Conservation (phyloP, 306 rosid species). For the Vigna nakashimae region DNA sequence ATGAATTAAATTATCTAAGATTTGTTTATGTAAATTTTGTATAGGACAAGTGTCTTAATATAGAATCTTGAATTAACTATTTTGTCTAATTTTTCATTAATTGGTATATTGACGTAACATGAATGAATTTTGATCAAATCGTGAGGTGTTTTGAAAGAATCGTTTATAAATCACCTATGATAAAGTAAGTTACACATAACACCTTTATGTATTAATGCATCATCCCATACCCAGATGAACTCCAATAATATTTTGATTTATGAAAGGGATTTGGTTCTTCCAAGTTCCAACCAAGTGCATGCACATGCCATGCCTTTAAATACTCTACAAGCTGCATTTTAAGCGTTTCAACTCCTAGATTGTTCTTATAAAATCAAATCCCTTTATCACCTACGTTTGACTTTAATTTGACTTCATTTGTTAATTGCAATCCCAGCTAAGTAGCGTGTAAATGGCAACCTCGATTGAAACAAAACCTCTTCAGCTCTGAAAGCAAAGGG, state of each 20-base stretch:
- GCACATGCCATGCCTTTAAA: constrained; percentile 48
- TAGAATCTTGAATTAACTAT: too few species aligned
- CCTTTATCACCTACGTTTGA: neutral
- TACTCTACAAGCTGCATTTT: constrained; percentile 40
- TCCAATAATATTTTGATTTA: constrained; percentile 3
- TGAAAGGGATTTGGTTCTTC: neutral
- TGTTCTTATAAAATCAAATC: constrained; percentile 15
- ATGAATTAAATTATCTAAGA: too few species aligned
- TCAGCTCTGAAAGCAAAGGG: constrained; percentile 31
- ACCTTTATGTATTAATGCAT: neutral
- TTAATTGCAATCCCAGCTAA: constrained; percentile 24
- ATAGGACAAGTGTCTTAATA: too few species aligned
- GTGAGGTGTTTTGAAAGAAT: too few species aligned
- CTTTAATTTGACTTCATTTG: constrained; percentile 5
- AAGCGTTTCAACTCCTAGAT: constrained; percentile 15
- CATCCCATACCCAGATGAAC: neutral
- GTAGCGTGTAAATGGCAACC: neutral
- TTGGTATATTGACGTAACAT: too few species aligned
- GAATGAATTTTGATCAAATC: too few species aligned
- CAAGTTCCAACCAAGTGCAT: constrained; percentile 18
- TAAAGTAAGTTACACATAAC: too few species aligned
- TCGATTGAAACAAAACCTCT: neutral
- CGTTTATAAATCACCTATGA: too few species aligned
- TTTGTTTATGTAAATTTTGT: too few species aligned
- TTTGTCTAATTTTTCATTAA: too few species aligned